phyloP scores from a whole-genome alignment of 73 alveolate genomes.

The Diophrys sp. region DNA sequence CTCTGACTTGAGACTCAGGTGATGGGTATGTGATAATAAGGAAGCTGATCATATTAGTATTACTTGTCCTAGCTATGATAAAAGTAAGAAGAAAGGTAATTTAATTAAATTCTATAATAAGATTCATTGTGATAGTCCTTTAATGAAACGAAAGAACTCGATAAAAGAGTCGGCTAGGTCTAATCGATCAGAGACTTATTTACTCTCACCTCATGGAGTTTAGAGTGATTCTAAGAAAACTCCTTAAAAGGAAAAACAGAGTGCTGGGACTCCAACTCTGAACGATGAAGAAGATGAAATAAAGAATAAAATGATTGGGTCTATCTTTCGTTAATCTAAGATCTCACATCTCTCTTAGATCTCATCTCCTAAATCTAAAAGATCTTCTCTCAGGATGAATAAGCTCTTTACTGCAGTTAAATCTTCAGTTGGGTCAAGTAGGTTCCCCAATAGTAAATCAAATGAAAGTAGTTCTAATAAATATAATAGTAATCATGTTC shows the following conservation, averaged over 20 bases:
- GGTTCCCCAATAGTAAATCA: neutral
- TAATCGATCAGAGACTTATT: neutral
- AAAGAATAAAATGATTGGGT: neutral
- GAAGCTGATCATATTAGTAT: neutral
- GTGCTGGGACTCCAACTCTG: neutral
- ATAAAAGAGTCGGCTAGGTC: neutral
- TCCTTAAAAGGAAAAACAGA: neutral
- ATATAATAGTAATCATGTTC: too few species aligned
- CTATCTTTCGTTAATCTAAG: neutral
- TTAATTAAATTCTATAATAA: too few species aligned
- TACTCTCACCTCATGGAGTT: too few species aligned
- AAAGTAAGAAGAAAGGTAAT: neutral
- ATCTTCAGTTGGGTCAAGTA: neutral
- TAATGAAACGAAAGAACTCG: neutral
- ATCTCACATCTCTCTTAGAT: neutral
- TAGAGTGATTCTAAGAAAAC: too few species aligned
- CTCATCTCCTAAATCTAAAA: neutral
- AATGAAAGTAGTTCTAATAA: too few species aligned
- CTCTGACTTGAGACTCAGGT: too few species aligned
- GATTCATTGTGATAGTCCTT: neutral
- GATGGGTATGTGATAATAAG: neutral
- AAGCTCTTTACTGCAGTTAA: neutral
- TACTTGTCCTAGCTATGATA: slow-evolving; percentile 4
- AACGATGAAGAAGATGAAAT: neutral
- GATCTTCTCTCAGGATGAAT: neutral